Conservation (phyloP, 208 protist species). For the Leishmania arabica region DNA sequence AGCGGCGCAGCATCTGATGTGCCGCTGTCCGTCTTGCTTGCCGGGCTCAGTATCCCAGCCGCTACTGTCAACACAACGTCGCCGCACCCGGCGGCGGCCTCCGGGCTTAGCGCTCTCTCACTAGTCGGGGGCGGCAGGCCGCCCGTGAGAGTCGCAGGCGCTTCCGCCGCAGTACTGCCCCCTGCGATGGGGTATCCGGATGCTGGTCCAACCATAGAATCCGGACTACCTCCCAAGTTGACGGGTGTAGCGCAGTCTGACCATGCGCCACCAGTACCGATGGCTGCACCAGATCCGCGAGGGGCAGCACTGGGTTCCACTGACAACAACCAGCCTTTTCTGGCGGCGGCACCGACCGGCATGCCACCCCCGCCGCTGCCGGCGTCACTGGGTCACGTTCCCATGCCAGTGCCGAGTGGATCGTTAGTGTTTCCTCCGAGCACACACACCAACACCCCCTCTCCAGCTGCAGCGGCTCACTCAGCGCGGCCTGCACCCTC, state of each 20-base stretch:
- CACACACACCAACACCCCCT: background rate
- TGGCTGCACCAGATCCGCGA: background rate
- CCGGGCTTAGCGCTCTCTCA: background rate
- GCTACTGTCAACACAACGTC: background rate
- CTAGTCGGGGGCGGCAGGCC: background rate
- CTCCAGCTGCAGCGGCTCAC: background rate
- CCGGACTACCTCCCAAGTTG: background rate
- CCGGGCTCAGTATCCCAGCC: background rate
- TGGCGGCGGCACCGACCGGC: background rate
- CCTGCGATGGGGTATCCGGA: background rate
- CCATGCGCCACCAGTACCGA: background rate
- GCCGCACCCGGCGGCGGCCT: background rate
- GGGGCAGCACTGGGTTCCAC: background rate
- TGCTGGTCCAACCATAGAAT: background rate
- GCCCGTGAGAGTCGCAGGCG: background rate
- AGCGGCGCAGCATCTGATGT: background rate
- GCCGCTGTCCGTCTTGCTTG: conserved; percentile 9
- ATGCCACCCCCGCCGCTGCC: background rate
- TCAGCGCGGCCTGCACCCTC: background rate
- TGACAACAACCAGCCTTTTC: background rate
- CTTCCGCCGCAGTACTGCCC: background rate
- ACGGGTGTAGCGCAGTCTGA: background rate
- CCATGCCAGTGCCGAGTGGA: background rate
- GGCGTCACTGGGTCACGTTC: background rate
- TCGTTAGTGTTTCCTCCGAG: background rate